Evolutionary conservation across 2,329 filamentous ascomycete genomes (phyloP), one percentile per base, ranked within the genome.

Genomic region (Trichoderma polysporum): DNA sequence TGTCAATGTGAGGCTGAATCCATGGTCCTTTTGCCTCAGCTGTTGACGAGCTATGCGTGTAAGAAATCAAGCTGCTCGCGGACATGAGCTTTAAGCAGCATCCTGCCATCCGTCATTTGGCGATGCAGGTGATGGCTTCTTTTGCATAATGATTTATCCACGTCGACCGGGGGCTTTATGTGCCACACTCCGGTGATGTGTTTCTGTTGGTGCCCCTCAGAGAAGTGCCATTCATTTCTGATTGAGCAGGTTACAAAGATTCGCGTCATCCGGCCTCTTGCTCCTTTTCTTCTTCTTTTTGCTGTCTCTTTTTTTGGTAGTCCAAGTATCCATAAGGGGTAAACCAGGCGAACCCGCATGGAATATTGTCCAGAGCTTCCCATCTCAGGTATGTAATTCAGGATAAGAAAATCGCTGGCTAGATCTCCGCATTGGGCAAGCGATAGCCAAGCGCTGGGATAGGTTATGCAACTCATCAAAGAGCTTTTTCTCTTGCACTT

Each of bases 1-100:
- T 61, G 64, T 19, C 31, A 66, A 50, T 35, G 64, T 61, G 57
- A 66, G 64, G 64, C 64, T 66, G 64, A 66, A 61, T 49, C 31
- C 29, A 39, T 47, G 33, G 64, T 31, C 31, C 25, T 47, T 47
- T 54, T 59, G 27, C 13, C 37, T 56, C 50, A 47, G 50, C 50
- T 27, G 27, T 47, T 47, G 49, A 27, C 37, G 15, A 47, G 35
- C 13, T 50, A 47, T 54, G n/a, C 25, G 8, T 62, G 41, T 59
- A 37, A 29, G 29, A 37, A 31, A 45, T 15, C 39, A n/a, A 15
- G 41, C 31, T 19, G 19, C 15, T 61, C 19, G 31, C 12, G 19
- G 8, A 37, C 6, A n/a, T 29, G 47, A 29, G 19, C 17, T n/a
- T n/a, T 50, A 15, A 50, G 13, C 22, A 27, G 10, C 47, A 29